Evolutionary conservation across 2,329 filamentous ascomycete species (phyloP).

Genomic region (Nemania diffusa): DNA sequence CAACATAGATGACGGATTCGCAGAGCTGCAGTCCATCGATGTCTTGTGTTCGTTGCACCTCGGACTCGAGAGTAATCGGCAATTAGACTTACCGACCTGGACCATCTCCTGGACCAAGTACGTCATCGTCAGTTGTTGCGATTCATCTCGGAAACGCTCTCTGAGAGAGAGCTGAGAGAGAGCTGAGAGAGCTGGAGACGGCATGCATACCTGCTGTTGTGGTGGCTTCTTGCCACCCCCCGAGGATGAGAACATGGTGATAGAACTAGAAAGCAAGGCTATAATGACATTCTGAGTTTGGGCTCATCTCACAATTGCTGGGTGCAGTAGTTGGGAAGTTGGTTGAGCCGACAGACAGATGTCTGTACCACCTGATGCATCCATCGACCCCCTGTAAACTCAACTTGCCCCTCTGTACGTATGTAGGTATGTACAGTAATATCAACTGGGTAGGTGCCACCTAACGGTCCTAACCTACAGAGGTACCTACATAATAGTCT

Average conservation of each 20-base stretch:
- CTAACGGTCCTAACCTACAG: too few relatives aligned
- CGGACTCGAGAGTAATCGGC: constrained; percentile 1
- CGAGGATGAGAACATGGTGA: constrained; percentile 72
- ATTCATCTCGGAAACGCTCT: constrained; percentile 9
- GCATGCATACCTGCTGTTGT: constrained; percentile 74
- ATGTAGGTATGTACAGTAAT: background rate
- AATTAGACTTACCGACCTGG: constrained; percentile 83
- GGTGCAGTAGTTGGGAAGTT: constrained; percentile 8
- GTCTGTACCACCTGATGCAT: background rate
- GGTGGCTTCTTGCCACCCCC: constrained; percentile 75
- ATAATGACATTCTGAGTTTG: constrained; percentile 44
- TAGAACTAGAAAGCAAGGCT: constrained; percentile 41
- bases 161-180: too few relatives aligned
- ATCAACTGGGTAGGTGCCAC: background rate
- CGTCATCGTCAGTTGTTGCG: constrained; percentile 49
- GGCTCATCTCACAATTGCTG: constrained; percentile 21
- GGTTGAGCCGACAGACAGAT: constrained; percentile 12
- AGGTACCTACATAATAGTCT: too few relatives aligned
- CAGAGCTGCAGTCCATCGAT: constrained; percentile 34
- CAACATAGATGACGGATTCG: background rate
- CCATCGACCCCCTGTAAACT: constrained; percentile 1
- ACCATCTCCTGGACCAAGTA: constrained; percentile 85
- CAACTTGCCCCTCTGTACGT: constrained; percentile 16
- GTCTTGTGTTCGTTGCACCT: background rate
- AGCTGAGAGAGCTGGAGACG: constrained; percentile 25